Percentiles rank a stretch among this genome's conserved stretches.
These are phyloP conservation scores for Pythium dissimile DNA, from an alignment of 352 stramenopile species.

Conservation along the genomic window DNA sequence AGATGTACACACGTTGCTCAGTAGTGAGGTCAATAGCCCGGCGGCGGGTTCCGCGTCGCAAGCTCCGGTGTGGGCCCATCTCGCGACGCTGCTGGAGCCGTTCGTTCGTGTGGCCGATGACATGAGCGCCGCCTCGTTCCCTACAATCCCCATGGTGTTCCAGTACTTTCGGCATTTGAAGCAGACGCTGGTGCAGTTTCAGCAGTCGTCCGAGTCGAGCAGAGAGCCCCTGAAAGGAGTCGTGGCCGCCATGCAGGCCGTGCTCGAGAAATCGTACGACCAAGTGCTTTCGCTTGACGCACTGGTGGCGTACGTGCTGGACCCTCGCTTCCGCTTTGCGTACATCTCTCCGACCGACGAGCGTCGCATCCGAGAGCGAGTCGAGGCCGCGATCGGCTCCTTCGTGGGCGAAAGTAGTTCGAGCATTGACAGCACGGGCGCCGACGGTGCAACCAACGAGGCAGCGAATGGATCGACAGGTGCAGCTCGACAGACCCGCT, in stretches of 20 bases:
- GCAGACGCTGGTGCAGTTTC: neutral
- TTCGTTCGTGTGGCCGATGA: slow-evolving; percentile 14
- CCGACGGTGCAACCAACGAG: neutral
- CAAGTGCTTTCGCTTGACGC: slow-evolving; percentile 1
- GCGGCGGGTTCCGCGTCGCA: neutral
- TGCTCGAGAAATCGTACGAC: neutral
- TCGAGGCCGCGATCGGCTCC: neutral
- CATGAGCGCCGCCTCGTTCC: slow-evolving; percentile 4
- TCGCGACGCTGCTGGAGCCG: slow-evolving; percentile 1
- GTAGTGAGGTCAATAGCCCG: neutral
- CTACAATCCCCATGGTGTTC: slow-evolving; percentile 17
- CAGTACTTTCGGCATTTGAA: slow-evolving; percentile 18
- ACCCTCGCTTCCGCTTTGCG: slow-evolving; percentile 11
- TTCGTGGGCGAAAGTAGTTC: neutral
- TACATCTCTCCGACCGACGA: slow-evolving; percentile 6
- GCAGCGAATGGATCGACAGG: neutral
- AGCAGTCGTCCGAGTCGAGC: neutral
- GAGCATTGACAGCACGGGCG: neutral
- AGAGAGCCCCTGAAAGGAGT: neutral
- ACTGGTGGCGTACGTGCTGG: slow-evolving; percentile 14
- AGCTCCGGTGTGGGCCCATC: neutral
- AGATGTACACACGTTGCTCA: neutral
- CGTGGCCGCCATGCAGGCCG: slow-evolving; percentile 5
- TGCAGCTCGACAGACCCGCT: neutral
- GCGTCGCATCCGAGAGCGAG: neutral